Percentiles rank a stretch among this genome's conserved stretches.
These are phyloP conservation scores for Eucalyptus grandis DNA, from an alignment of 345 rosid species.

Conservation along the genomic window DNA sequence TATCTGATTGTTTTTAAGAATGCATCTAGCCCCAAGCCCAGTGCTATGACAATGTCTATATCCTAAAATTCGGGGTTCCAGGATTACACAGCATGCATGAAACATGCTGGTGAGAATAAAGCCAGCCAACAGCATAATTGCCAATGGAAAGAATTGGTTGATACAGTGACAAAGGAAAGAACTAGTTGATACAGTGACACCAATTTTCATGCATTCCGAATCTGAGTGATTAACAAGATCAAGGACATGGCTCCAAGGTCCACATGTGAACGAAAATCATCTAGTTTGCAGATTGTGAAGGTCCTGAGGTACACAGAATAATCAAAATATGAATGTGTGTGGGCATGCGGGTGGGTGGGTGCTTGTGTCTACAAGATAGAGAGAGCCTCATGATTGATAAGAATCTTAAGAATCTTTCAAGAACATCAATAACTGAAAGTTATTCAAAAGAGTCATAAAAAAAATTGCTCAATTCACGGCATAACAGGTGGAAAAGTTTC, in stretches of 20 bases:
- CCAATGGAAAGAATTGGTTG: background rate
- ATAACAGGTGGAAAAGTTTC: background rate
- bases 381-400: background rate
- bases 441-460: background rate
- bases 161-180: background rate
- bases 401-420: background rate
- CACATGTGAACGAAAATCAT: background rate
- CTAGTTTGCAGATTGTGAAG: background rate
- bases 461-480: background rate
- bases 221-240: background rate
- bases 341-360: background rate
- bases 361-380: background rate
- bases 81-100: background rate
- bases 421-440: background rate
- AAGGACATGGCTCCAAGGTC: background rate
- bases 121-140: background rate
- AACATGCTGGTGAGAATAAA: background rate
- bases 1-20: background rate
- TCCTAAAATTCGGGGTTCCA: background rate
- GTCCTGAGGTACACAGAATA: background rate
- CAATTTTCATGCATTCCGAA: background rate
- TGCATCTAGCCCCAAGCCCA: background rate
- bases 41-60: background rate
- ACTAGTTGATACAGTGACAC: background rate
- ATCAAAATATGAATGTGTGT: background rate